Conservation (phyloP, 2,329 filamentous ascomycete genomes). For the Alternaria ethzedia region DNA sequence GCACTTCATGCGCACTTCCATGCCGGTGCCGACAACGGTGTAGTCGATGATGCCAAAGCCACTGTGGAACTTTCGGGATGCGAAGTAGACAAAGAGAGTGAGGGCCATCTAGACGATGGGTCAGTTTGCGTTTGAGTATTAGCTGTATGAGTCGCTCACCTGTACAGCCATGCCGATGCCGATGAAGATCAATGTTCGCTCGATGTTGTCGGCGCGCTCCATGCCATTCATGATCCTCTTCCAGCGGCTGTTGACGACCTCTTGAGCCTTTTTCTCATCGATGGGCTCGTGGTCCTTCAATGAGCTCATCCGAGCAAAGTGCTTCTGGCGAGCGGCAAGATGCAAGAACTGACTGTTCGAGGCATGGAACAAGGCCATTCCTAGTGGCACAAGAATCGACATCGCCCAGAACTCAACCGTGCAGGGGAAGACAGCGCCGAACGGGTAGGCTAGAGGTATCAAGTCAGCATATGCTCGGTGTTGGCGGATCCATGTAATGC, state of each 20-base stretch:
- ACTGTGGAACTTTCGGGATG: slow-evolving; percentile 42
- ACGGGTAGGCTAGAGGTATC: slow-evolving; percentile 25
- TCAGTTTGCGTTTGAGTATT: neutral
- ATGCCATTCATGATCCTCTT: slow-evolving; percentile 30
- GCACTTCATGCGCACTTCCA: slow-evolving; percentile 33
- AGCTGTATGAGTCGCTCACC: slow-evolving; percentile 16
- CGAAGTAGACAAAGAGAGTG: slow-evolving; percentile 40
- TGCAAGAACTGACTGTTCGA: slow-evolving; percentile 46
- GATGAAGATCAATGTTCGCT: slow-evolving; percentile 36
- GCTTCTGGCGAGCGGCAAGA: slow-evolving; percentile 41
- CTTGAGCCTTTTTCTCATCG: slow-evolving; percentile 31
- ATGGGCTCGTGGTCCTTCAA: slow-evolving; percentile 32
- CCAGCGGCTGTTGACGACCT: slow-evolving; percentile 31
- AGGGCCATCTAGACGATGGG: slow-evolving; percentile 23
- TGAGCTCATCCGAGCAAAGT: slow-evolving; percentile 33
- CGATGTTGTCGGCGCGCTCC: slow-evolving; percentile 34
- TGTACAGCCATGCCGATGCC: slow-evolving; percentile 35
- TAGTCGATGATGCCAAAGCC: slow-evolving; percentile 41
- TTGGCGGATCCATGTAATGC: neutral
- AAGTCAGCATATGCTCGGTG: neutral
- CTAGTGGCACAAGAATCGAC: neutral
- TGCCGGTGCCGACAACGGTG: slow-evolving; percentile 30
- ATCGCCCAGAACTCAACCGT: slow-evolving; percentile 37
- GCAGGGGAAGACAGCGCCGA: slow-evolving; percentile 34
- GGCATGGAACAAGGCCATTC: slow-evolving; percentile 39